Percentiles rank a stretch among this genome's conserved stretches.
phyloP scores from a whole-genome alignment of 208 protist genomes.

The Polymyxa betae region DNA sequence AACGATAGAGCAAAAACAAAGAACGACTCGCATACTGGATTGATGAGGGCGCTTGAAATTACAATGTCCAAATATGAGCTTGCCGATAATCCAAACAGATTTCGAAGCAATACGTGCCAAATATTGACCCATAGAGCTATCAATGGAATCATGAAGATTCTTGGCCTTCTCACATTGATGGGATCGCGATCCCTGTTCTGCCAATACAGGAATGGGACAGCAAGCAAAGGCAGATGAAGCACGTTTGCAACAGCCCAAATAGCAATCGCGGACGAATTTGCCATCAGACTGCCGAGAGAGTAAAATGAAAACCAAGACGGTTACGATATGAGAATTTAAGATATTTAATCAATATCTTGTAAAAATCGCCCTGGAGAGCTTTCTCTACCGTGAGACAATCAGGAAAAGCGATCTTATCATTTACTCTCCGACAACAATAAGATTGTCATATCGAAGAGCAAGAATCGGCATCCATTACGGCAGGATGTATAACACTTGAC shows the following conservation, averaged over 20 bases:
- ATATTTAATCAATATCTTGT: too few species aligned
- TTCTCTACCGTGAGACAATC: too few species aligned
- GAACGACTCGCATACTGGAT: background rate
- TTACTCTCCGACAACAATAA: too few species aligned
- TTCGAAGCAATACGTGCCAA: background rate
- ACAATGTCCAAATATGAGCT: background rate
- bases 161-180: background rate
- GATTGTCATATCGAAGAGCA: too few species aligned
- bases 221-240: background rate
- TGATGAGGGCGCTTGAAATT: background rate
- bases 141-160: background rate
- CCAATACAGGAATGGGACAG: background rate
- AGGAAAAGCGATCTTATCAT: too few species aligned
- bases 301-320: too few species aligned
- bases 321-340: too few species aligned
- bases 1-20: background rate
- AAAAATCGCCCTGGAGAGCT: too few species aligned
- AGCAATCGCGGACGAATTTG: too few species aligned
- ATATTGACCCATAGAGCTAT: background rate
- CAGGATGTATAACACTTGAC: too few species aligned
- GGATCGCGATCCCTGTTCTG: background rate
- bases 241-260: background rate
- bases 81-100: background rate
- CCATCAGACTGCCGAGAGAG: too few species aligned
- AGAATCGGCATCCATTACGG: too few species aligned